Evolutionary conservation across 1,284 basidiomycete genomes (phyloP).

Genomic region (Blastosporella zonata): DNA sequence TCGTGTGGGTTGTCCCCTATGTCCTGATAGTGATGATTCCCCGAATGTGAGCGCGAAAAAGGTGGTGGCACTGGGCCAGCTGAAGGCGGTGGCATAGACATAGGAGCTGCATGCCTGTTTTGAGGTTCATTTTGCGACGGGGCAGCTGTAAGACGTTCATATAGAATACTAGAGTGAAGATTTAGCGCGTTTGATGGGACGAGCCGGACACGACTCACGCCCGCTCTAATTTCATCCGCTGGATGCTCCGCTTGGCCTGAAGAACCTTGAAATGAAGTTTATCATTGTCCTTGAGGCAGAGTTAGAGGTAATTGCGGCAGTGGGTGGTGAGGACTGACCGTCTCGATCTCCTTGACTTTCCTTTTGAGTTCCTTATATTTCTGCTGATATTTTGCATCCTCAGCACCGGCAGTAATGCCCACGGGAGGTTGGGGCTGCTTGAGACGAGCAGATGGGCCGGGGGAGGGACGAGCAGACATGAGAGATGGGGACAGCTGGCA

Average conservation of each 20-base stretch:
- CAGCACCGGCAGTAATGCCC: conserved; percentile 74
- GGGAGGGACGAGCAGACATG: conserved; percentile 57
- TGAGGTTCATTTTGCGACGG: conserved; percentile 52
- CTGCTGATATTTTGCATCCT: conserved; percentile 84
- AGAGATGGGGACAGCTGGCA: conserved; percentile 38
- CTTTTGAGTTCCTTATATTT: conserved; percentile 90
- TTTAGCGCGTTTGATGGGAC: conserved; percentile 26
- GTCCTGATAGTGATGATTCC: conserved; percentile 39
- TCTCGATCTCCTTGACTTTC: conserved; percentile 87
- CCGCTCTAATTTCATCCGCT: conserved; percentile 85
- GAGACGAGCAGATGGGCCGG: conserved; percentile 45
- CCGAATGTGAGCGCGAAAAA: conserved; percentile 28
- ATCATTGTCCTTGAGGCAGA: conserved; percentile 73
- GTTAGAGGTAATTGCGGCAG: conserved; percentile 19
- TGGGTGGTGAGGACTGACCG: conserved; percentile 44
- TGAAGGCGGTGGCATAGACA: conserved; percentile 30
- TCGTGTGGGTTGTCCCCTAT: conserved; percentile 40
- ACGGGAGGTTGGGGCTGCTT: conserved; percentile 52
- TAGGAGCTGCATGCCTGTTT: conserved; percentile 37
- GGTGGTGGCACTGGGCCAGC: conserved; percentile 34
- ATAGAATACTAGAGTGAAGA: conserved; percentile 56
- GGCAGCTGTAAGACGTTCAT: conserved; percentile 66
- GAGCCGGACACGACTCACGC: conserved; percentile 57
- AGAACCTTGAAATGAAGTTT: conserved; percentile 80
- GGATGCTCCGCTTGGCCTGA: conserved; percentile 80